Conservation (phyloP, 148 eudicot species). For the Rhododendron mucronatum region DNA sequence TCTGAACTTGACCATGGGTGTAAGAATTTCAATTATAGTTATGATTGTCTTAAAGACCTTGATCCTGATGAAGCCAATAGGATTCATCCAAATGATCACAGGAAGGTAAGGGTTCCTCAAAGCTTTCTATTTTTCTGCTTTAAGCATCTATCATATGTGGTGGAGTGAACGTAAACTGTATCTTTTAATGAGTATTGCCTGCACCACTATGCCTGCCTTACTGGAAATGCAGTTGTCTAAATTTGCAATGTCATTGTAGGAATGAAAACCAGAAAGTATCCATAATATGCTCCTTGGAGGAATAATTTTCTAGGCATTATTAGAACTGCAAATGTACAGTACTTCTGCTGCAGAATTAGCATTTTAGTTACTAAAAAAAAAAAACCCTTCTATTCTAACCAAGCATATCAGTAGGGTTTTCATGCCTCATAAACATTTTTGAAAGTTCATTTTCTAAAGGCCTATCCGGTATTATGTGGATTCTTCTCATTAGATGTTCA, state of each 20-base stretch:
- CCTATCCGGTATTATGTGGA: background rate
- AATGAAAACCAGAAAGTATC: slow-evolving; percentile 1
- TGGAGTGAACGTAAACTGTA: background rate
- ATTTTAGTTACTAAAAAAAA: background rate
- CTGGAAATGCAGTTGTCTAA: background rate
- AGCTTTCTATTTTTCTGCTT: background rate
- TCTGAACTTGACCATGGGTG: slow-evolving; percentile 21
- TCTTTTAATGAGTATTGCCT: background rate
- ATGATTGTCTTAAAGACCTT: slow-evolving; percentile 26
- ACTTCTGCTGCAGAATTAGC: background rate
- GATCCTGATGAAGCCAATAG: slow-evolving; percentile 91
- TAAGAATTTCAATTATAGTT: slow-evolving; percentile 32
- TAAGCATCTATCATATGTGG: background rate
- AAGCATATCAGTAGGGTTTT: background rate
- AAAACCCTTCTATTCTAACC: background rate
- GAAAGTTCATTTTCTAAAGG: background rate
- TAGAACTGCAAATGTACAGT: background rate
- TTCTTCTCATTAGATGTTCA: slow-evolving; percentile 10
- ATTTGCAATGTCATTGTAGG: background rate
- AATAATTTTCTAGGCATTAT: background rate
- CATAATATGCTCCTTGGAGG: background rate
- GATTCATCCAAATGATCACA: slow-evolving; percentile 85
- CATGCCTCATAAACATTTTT: background rate
- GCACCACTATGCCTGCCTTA: background rate
- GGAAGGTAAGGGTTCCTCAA: slow-evolving; percentile 49